A percentile compares a stretch with the other conserved stretches of the same genome.
These are phyloP conservation scores for Chenopodium album DNA, from an alignment of 148 eudicot species.

Conservation along the genomic window DNA sequence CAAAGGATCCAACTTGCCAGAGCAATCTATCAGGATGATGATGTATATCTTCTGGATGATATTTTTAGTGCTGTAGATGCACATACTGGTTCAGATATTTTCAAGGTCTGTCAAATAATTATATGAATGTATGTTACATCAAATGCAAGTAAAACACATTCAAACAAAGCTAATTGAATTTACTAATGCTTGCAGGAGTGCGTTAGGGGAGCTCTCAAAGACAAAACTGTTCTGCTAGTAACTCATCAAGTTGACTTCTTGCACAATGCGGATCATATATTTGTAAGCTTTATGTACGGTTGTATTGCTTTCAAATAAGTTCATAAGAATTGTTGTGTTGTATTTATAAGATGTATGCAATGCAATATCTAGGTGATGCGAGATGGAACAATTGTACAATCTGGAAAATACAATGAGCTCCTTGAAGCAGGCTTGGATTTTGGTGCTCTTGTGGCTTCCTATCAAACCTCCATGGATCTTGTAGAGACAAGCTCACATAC, in stretches of 20 bases:
- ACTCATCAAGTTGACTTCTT: constrained; percentile 97
- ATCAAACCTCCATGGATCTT: constrained; percentile 57
- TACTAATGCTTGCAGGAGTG: constrained; percentile 57
- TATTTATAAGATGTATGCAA: neutral
- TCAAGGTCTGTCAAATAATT: constrained; percentile 52
- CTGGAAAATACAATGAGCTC: constrained; percentile 72
- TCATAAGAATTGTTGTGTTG: neutral
- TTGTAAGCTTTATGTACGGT: constrained; percentile 37
- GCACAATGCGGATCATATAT: constrained; percentile 83
- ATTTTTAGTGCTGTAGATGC: constrained; percentile 99
- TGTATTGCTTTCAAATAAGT: neutral
- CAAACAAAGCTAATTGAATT: neutral
- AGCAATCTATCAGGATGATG: constrained; percentile 94
- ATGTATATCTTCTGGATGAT: constrained; percentile 91
- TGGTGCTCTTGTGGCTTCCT: constrained; percentile 62
- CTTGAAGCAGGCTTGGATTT: constrained; percentile 68
- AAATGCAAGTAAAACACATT: too few relatives aligned
- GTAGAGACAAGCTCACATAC: constrained; percentile 38
- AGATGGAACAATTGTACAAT: constrained; percentile 83
- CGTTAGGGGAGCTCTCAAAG: constrained; percentile 73
- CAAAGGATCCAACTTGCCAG: constrained; percentile 91
- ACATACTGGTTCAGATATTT: constrained; percentile 91
- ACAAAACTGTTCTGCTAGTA: constrained; percentile 80
- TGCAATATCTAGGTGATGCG: constrained; percentile 67
- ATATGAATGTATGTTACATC: neutral